Evolutionary conservation across 2,329 filamentous ascomycete genomes (phyloP).

Genomic region (Paecilomyces niveus): DNA sequence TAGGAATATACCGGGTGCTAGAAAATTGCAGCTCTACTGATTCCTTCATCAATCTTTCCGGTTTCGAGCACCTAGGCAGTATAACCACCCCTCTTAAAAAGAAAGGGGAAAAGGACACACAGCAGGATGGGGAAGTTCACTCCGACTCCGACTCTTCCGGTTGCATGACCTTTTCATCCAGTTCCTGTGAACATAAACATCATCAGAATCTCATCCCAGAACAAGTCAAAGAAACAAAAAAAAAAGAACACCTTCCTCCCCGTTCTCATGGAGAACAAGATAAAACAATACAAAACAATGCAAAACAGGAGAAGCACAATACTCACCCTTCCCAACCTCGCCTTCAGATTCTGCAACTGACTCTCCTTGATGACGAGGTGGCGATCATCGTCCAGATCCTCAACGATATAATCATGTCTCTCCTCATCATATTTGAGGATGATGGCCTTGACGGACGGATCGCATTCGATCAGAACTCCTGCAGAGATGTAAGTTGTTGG

Average conservation of each 20-base stretch:
- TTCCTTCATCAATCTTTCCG: no score
- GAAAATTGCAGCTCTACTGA: no score
- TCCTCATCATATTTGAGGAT: conserved; percentile 43
- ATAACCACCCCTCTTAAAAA: no score
- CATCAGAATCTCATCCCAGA: background rate
- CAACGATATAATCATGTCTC: conserved; percentile 41
- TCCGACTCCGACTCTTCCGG: conserved; percentile 41
- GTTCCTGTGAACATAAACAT: conserved; percentile 24
- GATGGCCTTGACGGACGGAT: conserved; percentile 43
- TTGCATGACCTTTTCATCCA: conserved; percentile 42
- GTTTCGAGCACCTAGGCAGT: no score
- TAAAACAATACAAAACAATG: no score
- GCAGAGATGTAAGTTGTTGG: background rate
- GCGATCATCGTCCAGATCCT: conserved; percentile 40
- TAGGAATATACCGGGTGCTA: no score
- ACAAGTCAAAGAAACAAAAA: no score
- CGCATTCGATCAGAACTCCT: conserved; percentile 43
- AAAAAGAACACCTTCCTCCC: no score
- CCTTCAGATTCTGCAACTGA: conserved; percentile 36
- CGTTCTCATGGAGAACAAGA: no score
- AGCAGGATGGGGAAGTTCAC: conserved; percentile 7
- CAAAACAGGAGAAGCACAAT: background rate
- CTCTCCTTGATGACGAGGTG: conserved; percentile 41
- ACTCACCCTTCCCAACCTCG: conserved; percentile 33
- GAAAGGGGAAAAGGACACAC: no score